Percentiles rank a stretch among this genome's conserved stretches.
Conservation (phyloP, 768 basidiomycete genomes). For the Amanita subjunquillea region DNA sequence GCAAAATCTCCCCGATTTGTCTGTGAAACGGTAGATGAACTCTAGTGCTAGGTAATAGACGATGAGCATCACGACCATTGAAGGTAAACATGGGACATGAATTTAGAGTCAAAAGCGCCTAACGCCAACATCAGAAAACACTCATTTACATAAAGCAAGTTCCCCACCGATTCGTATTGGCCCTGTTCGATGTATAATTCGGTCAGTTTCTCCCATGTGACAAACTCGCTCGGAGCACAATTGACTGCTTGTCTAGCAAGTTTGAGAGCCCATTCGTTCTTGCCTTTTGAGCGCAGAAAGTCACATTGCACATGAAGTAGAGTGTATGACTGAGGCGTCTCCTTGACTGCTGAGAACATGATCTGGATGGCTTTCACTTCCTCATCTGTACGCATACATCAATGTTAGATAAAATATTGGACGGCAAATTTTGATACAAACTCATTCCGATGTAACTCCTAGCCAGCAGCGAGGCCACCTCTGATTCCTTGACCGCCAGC, state of each 20-base stretch:
- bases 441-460: slow-evolving; percentile 96
- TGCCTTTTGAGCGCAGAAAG: slow-evolving; percentile 81
- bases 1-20: slow-evolving; percentile 83
- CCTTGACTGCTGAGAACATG: slow-evolving; percentile 72
- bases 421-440: slow-evolving; percentile 17
- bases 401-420: neutral
- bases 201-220: slow-evolving; percentile 97
- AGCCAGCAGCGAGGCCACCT: slow-evolving; percentile 81
- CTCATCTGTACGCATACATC: slow-evolving; percentile 52
- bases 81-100: slow-evolving; percentile 99
- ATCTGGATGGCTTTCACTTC: slow-evolving; percentile 98
- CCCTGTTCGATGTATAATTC: slow-evolving; percentile 88
- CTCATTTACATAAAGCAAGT: neutral
- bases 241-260: slow-evolving; percentile 94
- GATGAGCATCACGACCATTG: slow-evolving; percentile 90
- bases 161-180: slow-evolving; percentile 61
- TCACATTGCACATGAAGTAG: slow-evolving; percentile 93
- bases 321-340: slow-evolving; percentile 88
- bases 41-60: slow-evolving; percentile 67
- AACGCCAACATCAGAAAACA: slow-evolving; percentile 3
- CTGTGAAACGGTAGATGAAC: slow-evolving; percentile 82
- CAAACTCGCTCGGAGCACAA: slow-evolving; percentile 96
- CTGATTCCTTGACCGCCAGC: slow-evolving; percentile 73
- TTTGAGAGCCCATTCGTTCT: slow-evolving; percentile 81
- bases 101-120: slow-evolving; percentile 86